Evolutionary conservation across 345 rosid species (phyloP), one percentile per base, ranked within the genome.

Genomic region (Hypericum androsaemum): DNA sequence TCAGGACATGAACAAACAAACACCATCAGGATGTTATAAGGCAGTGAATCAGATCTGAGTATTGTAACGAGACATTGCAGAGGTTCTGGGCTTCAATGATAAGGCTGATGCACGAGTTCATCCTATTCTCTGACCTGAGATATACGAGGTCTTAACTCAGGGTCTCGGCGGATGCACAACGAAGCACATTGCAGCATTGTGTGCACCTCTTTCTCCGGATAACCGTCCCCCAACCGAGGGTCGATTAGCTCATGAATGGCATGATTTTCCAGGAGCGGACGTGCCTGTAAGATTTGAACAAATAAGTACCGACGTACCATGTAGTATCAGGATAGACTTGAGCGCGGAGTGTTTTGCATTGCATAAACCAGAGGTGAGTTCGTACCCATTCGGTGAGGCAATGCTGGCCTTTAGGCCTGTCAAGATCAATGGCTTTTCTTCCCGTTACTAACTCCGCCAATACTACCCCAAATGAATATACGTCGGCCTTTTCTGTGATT

Each of bases 171-270:
- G 16, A 66, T 50, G 65, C 66, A 66, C 41, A 46, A 12, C 6
- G 45, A 50, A 8, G 71, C 71, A 41, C 66, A 61, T 40, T 50
- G 65, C 66, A 66, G 14, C 71, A 61, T 61, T 42, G 56, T 50
- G 10, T 44, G 43, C 22, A 56, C 54, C 60, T 66, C 58, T n/a
- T 16, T 0, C 56, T 60, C 58, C 12, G 53, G 32, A 16, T 61
- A 48, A 46, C 54, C 39, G 17, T 52, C 49, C 48, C 9, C 51
- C 38, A 66, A 45, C 8, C 62, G 43, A 7, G 66, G 71, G 15
- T 66, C 71, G 6, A 66, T 15, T 44, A 66, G 45, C n/a, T 66
- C 62, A 3, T 43, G 35, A 28, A 50, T n/a, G 28, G 66, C 54
- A 8, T 50, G 56, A 37, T 51, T 66, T 50, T 50, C 48, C 11